Percentiles rank a stretch among this genome's conserved stretches.
These are phyloP conservation scores for Ustanciosporium gigantosporum DNA, from an alignment of 1,284 basidiomycete species.

Conservation along the genomic window DNA sequence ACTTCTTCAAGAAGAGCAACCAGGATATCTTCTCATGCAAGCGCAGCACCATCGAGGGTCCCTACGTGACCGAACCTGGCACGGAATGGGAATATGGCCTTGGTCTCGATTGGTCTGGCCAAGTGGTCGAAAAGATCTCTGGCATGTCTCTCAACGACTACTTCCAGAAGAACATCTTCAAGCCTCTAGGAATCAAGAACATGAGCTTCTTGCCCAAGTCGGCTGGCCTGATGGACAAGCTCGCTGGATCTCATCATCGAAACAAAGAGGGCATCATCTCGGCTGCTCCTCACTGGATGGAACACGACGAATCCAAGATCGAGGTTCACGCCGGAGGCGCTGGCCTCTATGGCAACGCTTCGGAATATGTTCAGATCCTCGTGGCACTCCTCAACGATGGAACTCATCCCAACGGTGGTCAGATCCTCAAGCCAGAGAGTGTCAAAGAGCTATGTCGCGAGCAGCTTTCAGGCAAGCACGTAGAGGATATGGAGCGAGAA, in stretches of 20 bases:
- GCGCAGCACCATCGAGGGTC: conserved; percentile 10
- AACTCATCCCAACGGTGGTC: conserved; percentile 38
- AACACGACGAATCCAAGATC: conserved; percentile 34
- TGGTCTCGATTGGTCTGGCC: conserved; percentile 46
- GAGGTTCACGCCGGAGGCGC: conserved; percentile 41
- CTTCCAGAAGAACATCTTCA: conserved; percentile 46
- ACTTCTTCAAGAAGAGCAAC: conserved; percentile 10
- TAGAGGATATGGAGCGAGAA: conserved; percentile 22
- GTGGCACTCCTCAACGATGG: conserved; percentile 48
- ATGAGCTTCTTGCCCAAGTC: conserved; percentile 27
- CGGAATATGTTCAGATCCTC: conserved; percentile 38
- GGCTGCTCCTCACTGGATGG: conserved; percentile 22
- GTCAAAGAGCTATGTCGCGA: conserved; percentile 38
- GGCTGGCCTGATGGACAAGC: conserved; percentile 13
- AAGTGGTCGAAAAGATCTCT: conserved; percentile 34
- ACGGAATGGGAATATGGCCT: conserved; percentile 45
- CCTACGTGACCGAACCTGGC: conserved; percentile 40
- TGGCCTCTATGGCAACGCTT: conserved; percentile 33
- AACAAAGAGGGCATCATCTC: conserved; percentile 18
- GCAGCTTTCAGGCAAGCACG: conserved; percentile 32
- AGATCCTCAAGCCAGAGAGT: conserved; percentile 40
- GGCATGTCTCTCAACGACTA: conserved; percentile 44
- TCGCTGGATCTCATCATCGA: conserved; percentile 28
- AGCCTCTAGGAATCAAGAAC: conserved; percentile 44
- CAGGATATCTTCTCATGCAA: conserved; percentile 15